Base-by-base conservation (phyloP, 2,329 filamentous ascomycete species). In the Fusarium virguliforme region DNA sequence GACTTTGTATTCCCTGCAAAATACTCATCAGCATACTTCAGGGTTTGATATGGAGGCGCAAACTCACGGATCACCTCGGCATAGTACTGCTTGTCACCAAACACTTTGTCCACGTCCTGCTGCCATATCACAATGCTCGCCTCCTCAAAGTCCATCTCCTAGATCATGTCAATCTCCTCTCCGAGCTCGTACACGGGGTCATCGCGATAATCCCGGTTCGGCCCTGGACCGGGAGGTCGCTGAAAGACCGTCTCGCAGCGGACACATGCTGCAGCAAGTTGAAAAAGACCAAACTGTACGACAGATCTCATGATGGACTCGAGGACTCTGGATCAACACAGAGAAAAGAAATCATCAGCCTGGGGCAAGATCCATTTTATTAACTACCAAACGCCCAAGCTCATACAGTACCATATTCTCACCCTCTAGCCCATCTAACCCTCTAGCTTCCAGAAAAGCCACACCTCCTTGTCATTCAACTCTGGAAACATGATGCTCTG, bases 111-210 rank as follows among this genome's bases (percentile, higher is more conserved):
- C 2, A 46, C 32, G 7, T 62, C 60, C 30, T 62, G 60, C 22
- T 61, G 34, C 46, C 50, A 46, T 6, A 62, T 35, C 7, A 46
- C 28, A 26, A 62, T 56, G 22, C 18, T 56, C 13, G 38, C 53
- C 24, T 35, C 10, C n/a, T 48, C 41, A 48, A 46, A 62, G 28
- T 62, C 60, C 37, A 37, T 62, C 24, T 62, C 60, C 60, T 38
- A 62, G 22, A 62, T 41, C 22, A 62, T 22, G n/a, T 62, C 40
- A 4, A 50, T 28, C 13, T 62, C 40, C 3, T 50, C 24, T 1
- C 60, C 60, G 0, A 62, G 53, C 13, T 57, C 26, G 3, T 57
- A 57, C 6, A 38, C 30, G 8, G 60, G 53, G n/a, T 62, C 43
- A 24, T 57, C 53, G 34, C 53, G 51, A n/a, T 62, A 57, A 30